Conservation (phyloP, 202 grass and related monocot species). For the Bolboschoenoplectus hybrid region DNA sequence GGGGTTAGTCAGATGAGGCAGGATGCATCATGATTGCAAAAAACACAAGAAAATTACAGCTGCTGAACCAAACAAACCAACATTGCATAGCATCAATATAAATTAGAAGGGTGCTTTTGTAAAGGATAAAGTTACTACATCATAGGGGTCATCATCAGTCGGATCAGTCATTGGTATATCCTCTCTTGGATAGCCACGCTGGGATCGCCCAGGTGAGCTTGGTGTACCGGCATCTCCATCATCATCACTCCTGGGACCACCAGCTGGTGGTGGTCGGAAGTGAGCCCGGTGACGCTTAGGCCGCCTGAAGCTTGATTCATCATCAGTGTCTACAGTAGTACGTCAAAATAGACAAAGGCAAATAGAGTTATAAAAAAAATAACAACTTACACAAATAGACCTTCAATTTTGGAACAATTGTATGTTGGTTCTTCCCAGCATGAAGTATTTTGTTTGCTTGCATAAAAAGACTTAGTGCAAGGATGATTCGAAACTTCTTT, state of each 20-base stretch:
- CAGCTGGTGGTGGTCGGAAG: slow-evolving; percentile 64
- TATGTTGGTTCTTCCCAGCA: not conserved
- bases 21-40: not conserved
- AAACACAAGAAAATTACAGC: not conserved
- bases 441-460: not conserved
- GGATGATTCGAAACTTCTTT: not conserved
- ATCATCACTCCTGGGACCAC: slow-evolving; percentile 81
- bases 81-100: slow-evolving; percentile 37
- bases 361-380: not conserved
- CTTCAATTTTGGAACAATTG: slow-evolving; percentile 28
- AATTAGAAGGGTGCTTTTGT: not conserved
- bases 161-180: slow-evolving; percentile 92
- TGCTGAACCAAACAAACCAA: slow-evolving; percentile 13
- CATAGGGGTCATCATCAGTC: slow-evolving; percentile 87
- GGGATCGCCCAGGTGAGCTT: slow-evolving; percentile 90
- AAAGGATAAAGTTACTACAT: slow-evolving; percentile 55
- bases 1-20: slow-evolving; percentile 21
- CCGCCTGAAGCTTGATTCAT: slow-evolving; percentile 77
- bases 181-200: slow-evolving; percentile 66
- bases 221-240: slow-evolving; percentile 75
- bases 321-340: slow-evolving; percentile 67
- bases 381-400: slow-evolving; percentile 31
- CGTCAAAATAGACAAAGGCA: slow-evolving; percentile 7
- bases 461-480: not conserved
- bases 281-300: slow-evolving; percentile 85